Evolutionary conservation across 345 rosid genomes (phyloP).

Genomic region (Syzygium aromaticum): DNA sequence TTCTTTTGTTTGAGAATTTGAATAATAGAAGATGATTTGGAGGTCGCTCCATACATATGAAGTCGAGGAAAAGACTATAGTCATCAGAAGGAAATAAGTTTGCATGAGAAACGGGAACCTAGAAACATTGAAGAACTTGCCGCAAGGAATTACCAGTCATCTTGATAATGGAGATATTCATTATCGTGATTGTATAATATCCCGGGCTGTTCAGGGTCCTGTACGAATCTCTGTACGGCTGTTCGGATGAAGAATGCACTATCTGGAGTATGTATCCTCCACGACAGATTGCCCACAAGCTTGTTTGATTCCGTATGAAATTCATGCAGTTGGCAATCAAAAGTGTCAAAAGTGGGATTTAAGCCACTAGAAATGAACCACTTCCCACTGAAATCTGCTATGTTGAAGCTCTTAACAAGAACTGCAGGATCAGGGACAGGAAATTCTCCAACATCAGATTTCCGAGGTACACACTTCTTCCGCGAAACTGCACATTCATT

Average conservation of each 20-base stretch:
- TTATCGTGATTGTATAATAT: slow-evolving; percentile 79
- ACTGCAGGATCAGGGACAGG: slow-evolving; percentile 73
- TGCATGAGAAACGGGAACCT: background rate
- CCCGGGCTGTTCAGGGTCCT: slow-evolving; percentile 72
- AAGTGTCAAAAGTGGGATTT: slow-evolving; percentile 80
- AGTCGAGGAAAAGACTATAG: background rate
- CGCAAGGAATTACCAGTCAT: slow-evolving; percentile 61
- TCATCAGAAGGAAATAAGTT: background rate
- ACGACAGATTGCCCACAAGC: slow-evolving; percentile 69
- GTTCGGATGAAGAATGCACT: slow-evolving; percentile 70
- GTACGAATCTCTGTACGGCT: slow-evolving; percentile 54
- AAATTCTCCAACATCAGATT: slow-evolving; percentile 85
- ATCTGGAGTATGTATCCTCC: slow-evolving; percentile 83
- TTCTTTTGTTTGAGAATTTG: background rate
- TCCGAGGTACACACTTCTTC: slow-evolving; percentile 82
- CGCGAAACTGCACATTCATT: slow-evolving; percentile 90
- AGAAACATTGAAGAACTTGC: background rate
- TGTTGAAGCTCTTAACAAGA: slow-evolving; percentile 66
- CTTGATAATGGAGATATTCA: slow-evolving; percentile 92
- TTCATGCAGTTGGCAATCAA: slow-evolving; percentile 85
- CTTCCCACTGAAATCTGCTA: slow-evolving; percentile 67
- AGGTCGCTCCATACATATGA: background rate
- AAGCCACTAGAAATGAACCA: slow-evolving; percentile 92
- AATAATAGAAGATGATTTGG: background rate
- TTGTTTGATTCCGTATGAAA: slow-evolving; percentile 60